phyloP scores from a whole-genome alignment of 495 filamentous ascomycete genomes.

The Penicillium salamii region DNA sequence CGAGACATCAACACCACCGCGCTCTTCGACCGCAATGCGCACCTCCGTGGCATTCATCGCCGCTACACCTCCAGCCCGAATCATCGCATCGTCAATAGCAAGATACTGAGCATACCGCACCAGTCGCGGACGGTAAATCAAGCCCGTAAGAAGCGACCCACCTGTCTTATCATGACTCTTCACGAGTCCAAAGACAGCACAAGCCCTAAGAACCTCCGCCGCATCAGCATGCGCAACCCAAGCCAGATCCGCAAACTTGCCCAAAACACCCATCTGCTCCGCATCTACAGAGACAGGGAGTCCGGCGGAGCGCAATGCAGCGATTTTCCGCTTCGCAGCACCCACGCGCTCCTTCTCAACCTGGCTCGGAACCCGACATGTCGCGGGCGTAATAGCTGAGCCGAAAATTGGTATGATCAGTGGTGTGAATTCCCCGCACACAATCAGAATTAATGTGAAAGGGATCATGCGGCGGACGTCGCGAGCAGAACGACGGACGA shows the following conservation, averaged over 20 bases:
- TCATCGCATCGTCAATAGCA: constrained; percentile 56
- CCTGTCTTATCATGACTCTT: constrained; percentile 33
- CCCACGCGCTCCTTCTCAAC: constrained; percentile 49
- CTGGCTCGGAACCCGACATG: constrained; percentile 79
- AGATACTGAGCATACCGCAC: constrained; percentile 49
- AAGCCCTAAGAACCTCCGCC: constrained; percentile 36
- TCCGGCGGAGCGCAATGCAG: constrained; percentile 18
- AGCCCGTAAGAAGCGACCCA: constrained; percentile 23
- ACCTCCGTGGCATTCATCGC: constrained; percentile 54
- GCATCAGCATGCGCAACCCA: constrained; percentile 21
- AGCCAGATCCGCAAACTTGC: constrained; percentile 15
- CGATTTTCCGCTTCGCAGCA: constrained; percentile 41
- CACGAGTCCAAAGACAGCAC: constrained; percentile 47
- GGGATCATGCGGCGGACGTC: constrained; percentile 73
- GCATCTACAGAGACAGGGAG: constrained; percentile 12
- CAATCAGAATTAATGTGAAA: constrained; percentile 67
- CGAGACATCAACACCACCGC: constrained; percentile 34
- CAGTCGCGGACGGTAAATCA: constrained; percentile 41
- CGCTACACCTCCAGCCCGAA: constrained; percentile 46
- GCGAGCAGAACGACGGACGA: constrained; percentile 59
- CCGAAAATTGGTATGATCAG: constrained; percentile 67
- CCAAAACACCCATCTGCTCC: constrained; percentile 28
- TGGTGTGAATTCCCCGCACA: constrained; percentile 85
- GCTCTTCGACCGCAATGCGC: constrained; percentile 52
- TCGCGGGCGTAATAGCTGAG: constrained; percentile 65